Conservation (phyloP, 192 early-diverging fungal genomes). For the Rhizoclosmatium sp. region DNA sequence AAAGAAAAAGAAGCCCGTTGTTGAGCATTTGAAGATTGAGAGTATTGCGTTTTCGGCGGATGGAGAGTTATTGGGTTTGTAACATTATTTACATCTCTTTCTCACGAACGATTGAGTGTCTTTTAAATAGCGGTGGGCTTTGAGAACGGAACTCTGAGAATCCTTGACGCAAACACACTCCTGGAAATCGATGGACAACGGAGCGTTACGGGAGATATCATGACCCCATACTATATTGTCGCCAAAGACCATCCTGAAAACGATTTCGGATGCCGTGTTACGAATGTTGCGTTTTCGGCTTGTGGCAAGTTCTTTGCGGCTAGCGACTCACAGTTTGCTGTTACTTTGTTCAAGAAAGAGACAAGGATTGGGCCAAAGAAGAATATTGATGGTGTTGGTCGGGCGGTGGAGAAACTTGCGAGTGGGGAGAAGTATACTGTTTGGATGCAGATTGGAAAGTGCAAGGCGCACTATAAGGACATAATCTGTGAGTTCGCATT, state of each 20-base stretch:
- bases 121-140: conserved; percentile 62
- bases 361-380: conserved; percentile 10
- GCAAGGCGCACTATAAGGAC: conserved; percentile 53
- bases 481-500: conserved; percentile 51
- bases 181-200: conserved; percentile 45
- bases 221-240: conserved; percentile 28
- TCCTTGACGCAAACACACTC: conserved; percentile 47
- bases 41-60: conserved; percentile 41
- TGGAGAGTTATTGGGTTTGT: too few species aligned
- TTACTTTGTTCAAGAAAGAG: conserved; percentile 50
- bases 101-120: too few species aligned
- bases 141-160: conserved; percentile 51
- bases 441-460: conserved; percentile 58
- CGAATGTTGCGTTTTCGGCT: conserved; percentile 41
- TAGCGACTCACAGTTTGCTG: conserved; percentile 45
- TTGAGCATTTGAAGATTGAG: conserved; percentile 40
- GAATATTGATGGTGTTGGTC: conserved; percentile 31
- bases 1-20: conserved; percentile 24
- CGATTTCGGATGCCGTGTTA: conserved; percentile 21
- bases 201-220: conserved; percentile 33
- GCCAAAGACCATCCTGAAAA: not conserved
- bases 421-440: conserved; percentile 31
- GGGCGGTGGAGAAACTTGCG: conserved; percentile 38
- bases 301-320: conserved; percentile 49
- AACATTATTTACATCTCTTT: too few species aligned